A percentile compares a stretch with the other conserved stretches of the same genome.
These are phyloP conservation scores for Arbutus unedo DNA, from an alignment of 148 eudicot genomes.

Conservation along the genomic window DNA sequence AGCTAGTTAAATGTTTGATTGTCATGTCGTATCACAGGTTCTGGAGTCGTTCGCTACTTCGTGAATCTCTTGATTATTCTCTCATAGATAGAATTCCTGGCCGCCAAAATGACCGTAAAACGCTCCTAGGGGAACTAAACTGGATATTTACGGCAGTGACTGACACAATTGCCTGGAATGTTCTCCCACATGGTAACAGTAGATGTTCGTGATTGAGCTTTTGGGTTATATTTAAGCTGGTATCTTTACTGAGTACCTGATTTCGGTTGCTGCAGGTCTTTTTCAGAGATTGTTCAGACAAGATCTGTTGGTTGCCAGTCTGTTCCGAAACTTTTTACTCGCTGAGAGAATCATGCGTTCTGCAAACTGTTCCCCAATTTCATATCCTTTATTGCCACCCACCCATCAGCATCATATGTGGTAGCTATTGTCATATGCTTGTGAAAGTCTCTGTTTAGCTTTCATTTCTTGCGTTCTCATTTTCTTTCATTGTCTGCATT, in stretches of 20 bases:
- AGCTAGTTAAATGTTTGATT: not conserved
- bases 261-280: slow-evolving; percentile 53
- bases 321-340: slow-evolving; percentile 87
- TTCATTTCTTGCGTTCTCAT: slow-evolving; percentile 18
- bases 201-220: not conserved
- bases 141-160: slow-evolving; percentile 98
- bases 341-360: slow-evolving; percentile 99
- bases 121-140: slow-evolving; percentile 95
- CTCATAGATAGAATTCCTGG: slow-evolving; percentile 93
- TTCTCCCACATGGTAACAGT: slow-evolving; percentile 83
- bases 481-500: slow-evolving; percentile 19
- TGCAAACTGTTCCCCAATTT: slow-evolving; percentile 93
- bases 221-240: slow-evolving; percentile 8
- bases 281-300: slow-evolving; percentile 95
- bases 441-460: not conserved
- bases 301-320: slow-evolving; percentile 95
- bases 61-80: slow-evolving; percentile 66
- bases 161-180: slow-evolving; percentile 99
- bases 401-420: slow-evolving; percentile 99
- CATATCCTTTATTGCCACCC: slow-evolving; percentile 86
- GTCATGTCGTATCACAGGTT: slow-evolving; percentile 50
- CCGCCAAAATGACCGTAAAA: slow-evolving; percentile 90
- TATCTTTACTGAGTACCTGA: not conserved
- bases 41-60: slow-evolving; percentile 83
- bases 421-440: slow-evolving; percentile 32